phyloP scores from a whole-genome alignment of 257 asterid species.

The Paraleonurus japonicus region DNA sequence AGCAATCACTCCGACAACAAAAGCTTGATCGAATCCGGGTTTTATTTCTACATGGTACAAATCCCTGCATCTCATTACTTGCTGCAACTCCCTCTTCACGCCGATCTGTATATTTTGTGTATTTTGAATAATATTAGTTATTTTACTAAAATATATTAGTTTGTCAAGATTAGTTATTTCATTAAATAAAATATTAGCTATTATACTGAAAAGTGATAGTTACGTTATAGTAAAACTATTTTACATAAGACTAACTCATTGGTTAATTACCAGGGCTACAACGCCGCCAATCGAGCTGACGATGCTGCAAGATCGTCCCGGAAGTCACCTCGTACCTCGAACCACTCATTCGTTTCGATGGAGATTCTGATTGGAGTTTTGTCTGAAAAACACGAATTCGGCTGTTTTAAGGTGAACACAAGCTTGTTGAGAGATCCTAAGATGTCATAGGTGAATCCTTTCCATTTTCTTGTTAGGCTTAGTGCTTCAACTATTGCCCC shows the following conservation, averaged over 20 bases:
- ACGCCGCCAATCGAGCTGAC: slow-evolving; percentile 56
- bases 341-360: slow-evolving; percentile 43
- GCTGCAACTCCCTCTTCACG: slow-evolving; percentile 43
- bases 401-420: slow-evolving; percentile 67
- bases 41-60: slow-evolving; percentile 63
- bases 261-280: slow-evolving; percentile 49
- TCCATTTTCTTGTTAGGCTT: slow-evolving; percentile 65
- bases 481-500: slow-evolving; percentile 75
- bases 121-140: too few relatives aligned
- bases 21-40: slow-evolving; percentile 83
- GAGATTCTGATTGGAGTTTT: slow-evolving; percentile 48
- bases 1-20: slow-evolving; percentile 78
- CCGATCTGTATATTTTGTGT: slow-evolving; percentile 69
- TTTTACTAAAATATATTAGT: too few relatives aligned
- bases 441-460: slow-evolving; percentile 47
- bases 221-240: too few relatives aligned
- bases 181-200: too few relatives aligned
- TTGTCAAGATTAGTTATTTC: neutral
- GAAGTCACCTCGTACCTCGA: slow-evolving; percentile 62
- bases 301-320: slow-evolving; percentile 54
- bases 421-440: slow-evolving; percentile 51
- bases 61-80: slow-evolving; percentile 52
- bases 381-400: slow-evolving; percentile 46
- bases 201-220: neutral
- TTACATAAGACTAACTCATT: too few relatives aligned